Conservation (phyloP, 1,284 basidiomycete genomes). For the Leccinum angustisporum region DNA sequence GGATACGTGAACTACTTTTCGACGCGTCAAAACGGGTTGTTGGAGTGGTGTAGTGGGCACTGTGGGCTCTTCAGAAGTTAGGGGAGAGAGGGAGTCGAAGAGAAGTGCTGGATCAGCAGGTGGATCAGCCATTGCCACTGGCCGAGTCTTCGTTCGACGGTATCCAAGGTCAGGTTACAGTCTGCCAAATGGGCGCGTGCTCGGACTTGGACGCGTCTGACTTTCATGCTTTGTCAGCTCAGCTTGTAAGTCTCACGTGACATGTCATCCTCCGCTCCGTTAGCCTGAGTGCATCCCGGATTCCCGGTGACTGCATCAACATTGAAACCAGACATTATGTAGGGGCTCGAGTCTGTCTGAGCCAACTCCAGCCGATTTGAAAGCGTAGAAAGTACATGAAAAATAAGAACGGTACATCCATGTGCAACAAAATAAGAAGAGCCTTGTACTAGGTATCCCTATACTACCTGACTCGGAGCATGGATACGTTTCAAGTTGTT, state of each 20-base stretch:
- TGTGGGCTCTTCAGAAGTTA: conserved; percentile 12
- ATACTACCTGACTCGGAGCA: too few relatives aligned
- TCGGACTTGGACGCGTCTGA: neutral
- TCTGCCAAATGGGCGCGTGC: conserved; percentile 8
- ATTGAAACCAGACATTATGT: too few relatives aligned
- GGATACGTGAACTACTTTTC: conserved; percentile 25
- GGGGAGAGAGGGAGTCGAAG: conserved; percentile 22
- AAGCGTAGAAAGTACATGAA: too few relatives aligned
- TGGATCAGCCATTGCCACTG: conserved; percentile 18
- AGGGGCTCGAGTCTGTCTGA: too few relatives aligned
- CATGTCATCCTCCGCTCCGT: neutral
- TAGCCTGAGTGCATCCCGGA: too few relatives aligned
- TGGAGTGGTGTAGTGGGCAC: conserved; percentile 6
- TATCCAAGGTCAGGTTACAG: neutral
- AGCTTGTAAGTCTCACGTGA: neutral
- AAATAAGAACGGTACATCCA: too few relatives aligned
- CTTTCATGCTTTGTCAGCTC: conserved; percentile 18
- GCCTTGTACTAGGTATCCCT: too few relatives aligned
- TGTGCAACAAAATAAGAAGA: too few relatives aligned
- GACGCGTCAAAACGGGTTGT: conserved; percentile 16
- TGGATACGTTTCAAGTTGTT: too few relatives aligned
- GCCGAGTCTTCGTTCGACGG: neutral
- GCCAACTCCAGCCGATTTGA: too few relatives aligned
- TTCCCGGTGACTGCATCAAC: too few relatives aligned
- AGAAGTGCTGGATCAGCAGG: conserved; percentile 19